Conservation (phyloP, 1,284 basidiomycete species). For the Tremellales sp. region DNA sequence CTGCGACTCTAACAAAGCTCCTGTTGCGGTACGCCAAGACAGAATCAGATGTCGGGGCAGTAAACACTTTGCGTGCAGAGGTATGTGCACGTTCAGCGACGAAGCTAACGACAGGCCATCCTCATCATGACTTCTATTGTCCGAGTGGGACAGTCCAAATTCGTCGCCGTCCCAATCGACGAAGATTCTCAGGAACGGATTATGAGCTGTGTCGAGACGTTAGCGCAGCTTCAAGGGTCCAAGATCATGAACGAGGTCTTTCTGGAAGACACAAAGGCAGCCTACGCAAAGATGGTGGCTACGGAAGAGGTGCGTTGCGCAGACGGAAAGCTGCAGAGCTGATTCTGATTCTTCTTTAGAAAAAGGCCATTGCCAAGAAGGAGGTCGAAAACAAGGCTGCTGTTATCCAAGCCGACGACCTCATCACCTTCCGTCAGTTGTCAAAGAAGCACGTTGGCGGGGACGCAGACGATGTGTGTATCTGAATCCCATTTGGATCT, state of each 20-base stretch:
- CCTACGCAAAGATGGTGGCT: constrained; percentile 89
- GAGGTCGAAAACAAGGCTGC: constrained; percentile 69
- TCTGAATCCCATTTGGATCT: constrained; percentile 7
- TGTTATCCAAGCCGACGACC: constrained; percentile 86
- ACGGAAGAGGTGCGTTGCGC: constrained; percentile 71
- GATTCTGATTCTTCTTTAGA: constrained; percentile 38
- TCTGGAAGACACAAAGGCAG: constrained; percentile 85
- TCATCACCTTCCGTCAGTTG: constrained; percentile 90
- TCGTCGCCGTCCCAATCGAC: constrained; percentile 88
- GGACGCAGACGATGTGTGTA: constrained; percentile 68
- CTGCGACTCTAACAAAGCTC: constrained; percentile 86
- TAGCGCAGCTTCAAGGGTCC: constrained; percentile 66
- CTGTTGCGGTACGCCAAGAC: constrained; percentile 74
- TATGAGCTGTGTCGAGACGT: constrained; percentile 91
- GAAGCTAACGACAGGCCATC: constrained; percentile 65
- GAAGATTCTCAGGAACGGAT: constrained; percentile 97
- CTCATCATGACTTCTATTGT: constrained; percentile 97
- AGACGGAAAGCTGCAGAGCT: neutral
- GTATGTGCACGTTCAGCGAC: constrained; percentile 46
- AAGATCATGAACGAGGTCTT: constrained; percentile 76
- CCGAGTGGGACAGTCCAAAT: constrained; percentile 95
- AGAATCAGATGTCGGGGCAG: constrained; percentile 56
- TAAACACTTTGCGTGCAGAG: constrained; percentile 81
- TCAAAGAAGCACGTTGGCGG: constrained; percentile 82
- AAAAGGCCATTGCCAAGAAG: constrained; percentile 86